Conservation (phyloP, 129 eudicot genomes). For the Artemisia argyi region DNA sequence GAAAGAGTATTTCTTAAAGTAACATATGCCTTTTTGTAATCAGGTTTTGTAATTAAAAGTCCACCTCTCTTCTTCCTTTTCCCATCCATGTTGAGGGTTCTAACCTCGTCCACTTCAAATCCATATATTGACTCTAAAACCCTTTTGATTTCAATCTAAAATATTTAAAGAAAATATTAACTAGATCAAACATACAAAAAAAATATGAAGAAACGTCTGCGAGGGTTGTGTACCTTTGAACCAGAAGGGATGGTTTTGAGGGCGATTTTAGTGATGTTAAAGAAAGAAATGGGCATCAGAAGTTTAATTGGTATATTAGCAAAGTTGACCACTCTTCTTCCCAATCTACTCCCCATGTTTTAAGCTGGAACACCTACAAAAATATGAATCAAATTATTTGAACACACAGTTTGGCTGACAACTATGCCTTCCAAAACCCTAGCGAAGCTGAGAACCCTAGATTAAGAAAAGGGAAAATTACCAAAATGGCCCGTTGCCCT, state of each 20-base stretch:
- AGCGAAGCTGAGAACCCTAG: not conserved
- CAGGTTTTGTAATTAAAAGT: slow-evolving; percentile 74
- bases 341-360: slow-evolving; percentile 79
- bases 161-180: not conserved
- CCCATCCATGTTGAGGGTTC: slow-evolving; percentile 91
- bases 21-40: slow-evolving; percentile 90
- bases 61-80: slow-evolving; percentile 95
- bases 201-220: not conserved
- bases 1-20: slow-evolving; percentile 67
- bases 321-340: slow-evolving; percentile 77
- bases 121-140: slow-evolving; percentile 86
- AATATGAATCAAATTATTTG: not conserved
- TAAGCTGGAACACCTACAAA: slow-evolving; percentile 7
- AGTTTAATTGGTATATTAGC: slow-evolving; percentile 92
- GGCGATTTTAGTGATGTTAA: slow-evolving; percentile 82
- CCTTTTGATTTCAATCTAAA: slow-evolving; percentile 85
- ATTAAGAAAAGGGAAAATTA: not conserved
- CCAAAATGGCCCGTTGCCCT: no score
- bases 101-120: slow-evolving; percentile 82
- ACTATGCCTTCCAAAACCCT: not conserved
- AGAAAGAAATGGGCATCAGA: slow-evolving; percentile 83
- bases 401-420: not conserved
- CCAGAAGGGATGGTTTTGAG: slow-evolving; percentile 98
- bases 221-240: slow-evolving; percentile 52
- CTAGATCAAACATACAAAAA: not conserved